A percentile compares a stretch with the other conserved stretches of the same genome.
Evolutionary conservation across 495 filamentous ascomycete genomes (phyloP).

Genomic region (Penicillium parvum): DNA sequence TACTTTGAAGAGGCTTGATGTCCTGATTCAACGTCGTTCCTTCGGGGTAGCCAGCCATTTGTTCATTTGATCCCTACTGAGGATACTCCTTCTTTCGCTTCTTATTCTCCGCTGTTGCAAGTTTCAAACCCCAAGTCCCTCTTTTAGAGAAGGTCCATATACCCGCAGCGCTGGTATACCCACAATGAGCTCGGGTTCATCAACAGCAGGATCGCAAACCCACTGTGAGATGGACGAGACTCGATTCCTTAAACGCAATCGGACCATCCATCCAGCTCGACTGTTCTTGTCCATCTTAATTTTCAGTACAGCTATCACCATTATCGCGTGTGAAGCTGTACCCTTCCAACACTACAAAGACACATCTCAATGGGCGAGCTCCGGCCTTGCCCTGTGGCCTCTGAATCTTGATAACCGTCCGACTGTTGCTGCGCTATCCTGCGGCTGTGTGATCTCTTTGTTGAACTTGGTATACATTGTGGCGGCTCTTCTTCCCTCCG

Average conservation of each 20-base stretch:
- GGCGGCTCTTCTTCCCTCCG: constrained; percentile 40
- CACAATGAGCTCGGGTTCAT: constrained; percentile 27
- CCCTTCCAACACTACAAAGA: constrained; percentile 38
- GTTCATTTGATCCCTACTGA: constrained; percentile 9
- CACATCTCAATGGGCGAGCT: constrained; percentile 31
- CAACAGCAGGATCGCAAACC: constrained; percentile 25
- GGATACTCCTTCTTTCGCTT: constrained; percentile 8
- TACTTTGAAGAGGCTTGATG: constrained; percentile 10
- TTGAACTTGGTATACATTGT: constrained; percentile 40
- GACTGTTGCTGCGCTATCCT: constrained; percentile 39
- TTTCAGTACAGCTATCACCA: constrained; percentile 29
- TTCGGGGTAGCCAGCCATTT: constrained; percentile 10
- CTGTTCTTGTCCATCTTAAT: constrained; percentile 35
- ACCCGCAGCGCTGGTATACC: no score
- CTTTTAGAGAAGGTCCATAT: no score
- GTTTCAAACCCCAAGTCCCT: not conserved
- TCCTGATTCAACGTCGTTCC: constrained; percentile 10
- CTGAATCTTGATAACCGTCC: constrained; percentile 46
- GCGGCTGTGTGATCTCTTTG: constrained; percentile 39
- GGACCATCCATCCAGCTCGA: constrained; percentile 34
- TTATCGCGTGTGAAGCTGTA: constrained; percentile 40
- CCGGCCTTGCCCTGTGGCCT: constrained; percentile 48
- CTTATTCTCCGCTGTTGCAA: not conserved
- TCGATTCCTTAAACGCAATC: constrained; percentile 33
- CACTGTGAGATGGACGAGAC: constrained; percentile 37